Evolutionary conservation across 352 stramenopile genomes (phyloP), one percentile per base, ranked within the genome.

Genomic region (Pythium volutum): DNA sequence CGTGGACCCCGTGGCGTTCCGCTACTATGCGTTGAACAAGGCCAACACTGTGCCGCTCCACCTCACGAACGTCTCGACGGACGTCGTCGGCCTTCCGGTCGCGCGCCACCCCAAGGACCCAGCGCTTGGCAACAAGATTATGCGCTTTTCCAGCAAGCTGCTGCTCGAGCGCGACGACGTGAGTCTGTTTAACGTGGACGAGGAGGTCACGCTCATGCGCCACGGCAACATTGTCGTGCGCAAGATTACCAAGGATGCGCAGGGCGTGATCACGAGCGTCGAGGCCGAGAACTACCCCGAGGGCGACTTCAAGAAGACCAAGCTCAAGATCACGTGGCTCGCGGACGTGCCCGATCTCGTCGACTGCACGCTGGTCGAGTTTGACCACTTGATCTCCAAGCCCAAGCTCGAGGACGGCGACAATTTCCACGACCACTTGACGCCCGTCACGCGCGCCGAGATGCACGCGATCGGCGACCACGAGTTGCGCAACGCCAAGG

Each of bases 301-400:
- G 48, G 83, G 85, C 42, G 85, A 98, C 67, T 89, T 99, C 41
- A 96, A 98, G 72, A 92, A 99, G 70, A 98, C 88, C 36, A 98
- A 97, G 78, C 77, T 98, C 53, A 98, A 98, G 74, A 71, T 99
- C 27, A 97, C 89, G 45, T 99, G 97, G 97, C 84, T 99, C 51
- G 89, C 93, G 10, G 81, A 97, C 58, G 81, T 93, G 48, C 76
- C 85, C 20, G 89, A 98, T 52, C 75, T 96, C 22, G 88, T 97
- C 51, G 84, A 88, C 27, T 83, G 95, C 15, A 83, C 85, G 64
- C 75, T 99, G 9, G 92, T 97, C 41, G 98, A 99, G 79, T 99
- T 99, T 72, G 98, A 99, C 72, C 95, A 99, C 76, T 75, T 99
- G 49, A 93, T 99, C 16, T 98, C 89, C 33, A 99, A 99, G 83